Base-by-base conservation (phyloP, 2,329 filamentous ascomycete species). In the Colletotrichum godetiae region DNA sequence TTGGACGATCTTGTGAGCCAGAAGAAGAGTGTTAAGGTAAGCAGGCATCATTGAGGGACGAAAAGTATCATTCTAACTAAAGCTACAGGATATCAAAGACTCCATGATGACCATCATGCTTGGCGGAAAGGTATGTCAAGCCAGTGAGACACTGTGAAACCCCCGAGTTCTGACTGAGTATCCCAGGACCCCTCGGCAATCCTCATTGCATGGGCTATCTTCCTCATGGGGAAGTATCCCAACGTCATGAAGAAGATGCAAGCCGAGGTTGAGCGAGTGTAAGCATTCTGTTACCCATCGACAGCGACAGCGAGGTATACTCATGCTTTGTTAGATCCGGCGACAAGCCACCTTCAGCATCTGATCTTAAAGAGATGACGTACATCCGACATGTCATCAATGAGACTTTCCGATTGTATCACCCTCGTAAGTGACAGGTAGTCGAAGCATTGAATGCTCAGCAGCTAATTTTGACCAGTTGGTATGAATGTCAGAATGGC, bases 21-120 rank as follows among this genome's bases (percentile, higher is more conserved):
- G 24, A 55, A 55, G 24, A 55, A 55, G 52, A 55, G 52, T 55
- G 52, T 55, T 0, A 55, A 55, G 12, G 52, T 55, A n/a, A 55
- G 52, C 8, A 2, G 13, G 11, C 5, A 27, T 55, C 4, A 13
- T 2, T 55, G 2, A n/a, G 2, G 7, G 0, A 11, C 52, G 11
- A 27, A 13, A 3, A 0, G 3, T 13, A 13, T 10, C 1, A 55
- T 55, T 6, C 52, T 55, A 4, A 55, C n/a, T 0, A 4, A 24
- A 4, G n/a, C 4, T 29, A 1, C 10, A 55, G 52, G 52, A 55
- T 27, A 55, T 55, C 22, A 55, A 55, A 55, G 52, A 55, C 52
- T 55, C 52, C 52, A 55, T 55, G 52, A 55, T 55, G 52, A 55
- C 52, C n/a, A 55, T 55, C 52, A 55, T 55, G 52, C 52, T 55